Percentiles rank a stretch among this genome's conserved stretches.
Conservation (phyloP, 768 basidiomycete species). For the Phaeotremella fagi region DNA sequence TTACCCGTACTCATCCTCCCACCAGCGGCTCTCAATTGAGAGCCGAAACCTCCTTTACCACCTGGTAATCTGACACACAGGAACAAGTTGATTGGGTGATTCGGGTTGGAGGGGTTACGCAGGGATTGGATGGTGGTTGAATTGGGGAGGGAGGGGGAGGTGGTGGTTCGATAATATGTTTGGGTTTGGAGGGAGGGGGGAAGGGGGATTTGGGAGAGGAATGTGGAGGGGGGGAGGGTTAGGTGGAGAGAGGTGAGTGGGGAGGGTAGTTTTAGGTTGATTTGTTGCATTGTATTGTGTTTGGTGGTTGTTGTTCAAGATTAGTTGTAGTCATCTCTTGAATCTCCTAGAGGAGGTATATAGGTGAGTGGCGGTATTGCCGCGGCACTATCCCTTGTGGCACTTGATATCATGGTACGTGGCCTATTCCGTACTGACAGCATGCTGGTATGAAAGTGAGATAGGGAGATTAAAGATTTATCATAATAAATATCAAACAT, state of each 20-base stretch:
- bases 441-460: not conserved
- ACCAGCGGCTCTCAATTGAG: slow-evolving; percentile 91
- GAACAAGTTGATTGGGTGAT: slow-evolving; percentile 52
- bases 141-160: slow-evolving; percentile 48
- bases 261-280: slow-evolving; percentile 39
- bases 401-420: not conserved
- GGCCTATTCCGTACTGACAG: not conserved
- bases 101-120: not conserved
- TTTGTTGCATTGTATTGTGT: slow-evolving; percentile 20
- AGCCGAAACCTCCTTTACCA: slow-evolving; percentile 97
- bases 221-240: slow-evolving; percentile 12
- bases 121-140: slow-evolving; percentile 19
- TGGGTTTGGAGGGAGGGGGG: slow-evolving; percentile 1
- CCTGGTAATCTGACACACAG: slow-evolving; percentile 72
- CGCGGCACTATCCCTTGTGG: not conserved
- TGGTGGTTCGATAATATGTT: slow-evolving; percentile 27
- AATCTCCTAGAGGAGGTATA: not conserved
- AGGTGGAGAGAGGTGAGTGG: slow-evolving; percentile 24
- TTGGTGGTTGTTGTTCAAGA: not conserved
- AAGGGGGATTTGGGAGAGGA: slow-evolving; percentile 19
- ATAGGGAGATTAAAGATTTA: too few species aligned
- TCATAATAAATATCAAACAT: too few species aligned
- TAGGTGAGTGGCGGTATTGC: not conserved
- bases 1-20: slow-evolving; percentile 85
- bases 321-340: not conserved